A percentile compares a stretch with the other conserved stretches of the same genome.
Evolutionary conservation across 306 rosid species (phyloP).

Genomic region (Ceratonia siliqua): DNA sequence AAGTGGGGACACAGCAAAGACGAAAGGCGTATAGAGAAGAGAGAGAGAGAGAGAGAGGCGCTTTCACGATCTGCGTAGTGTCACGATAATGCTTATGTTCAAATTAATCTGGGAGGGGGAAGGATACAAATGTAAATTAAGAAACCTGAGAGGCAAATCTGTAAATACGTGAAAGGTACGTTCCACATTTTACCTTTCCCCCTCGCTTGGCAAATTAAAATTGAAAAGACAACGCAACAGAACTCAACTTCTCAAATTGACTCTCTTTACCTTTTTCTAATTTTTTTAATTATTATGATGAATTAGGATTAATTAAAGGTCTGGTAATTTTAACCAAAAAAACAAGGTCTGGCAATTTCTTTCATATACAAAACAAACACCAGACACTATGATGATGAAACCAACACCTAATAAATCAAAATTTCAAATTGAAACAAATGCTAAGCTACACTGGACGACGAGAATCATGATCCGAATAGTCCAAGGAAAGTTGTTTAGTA

Average conservation of each 20-base stretch:
- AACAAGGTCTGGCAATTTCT: no score
- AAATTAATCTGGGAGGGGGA: constrained; percentile 40
- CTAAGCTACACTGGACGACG: no score
- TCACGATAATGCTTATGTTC: constrained; percentile 43
- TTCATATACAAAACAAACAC: no score
- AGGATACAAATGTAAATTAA: constrained; percentile 20
- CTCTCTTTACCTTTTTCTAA: neutral
- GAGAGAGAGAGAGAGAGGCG: constrained; percentile 49
- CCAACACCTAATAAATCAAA: no score
- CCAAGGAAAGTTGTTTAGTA: no score
- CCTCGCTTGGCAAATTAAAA: constrained; percentile 28
- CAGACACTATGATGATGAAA: no score
- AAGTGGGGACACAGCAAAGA: constrained; percentile 10
- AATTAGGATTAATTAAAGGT: no score
- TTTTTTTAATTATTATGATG: no score
- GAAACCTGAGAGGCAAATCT: neutral
- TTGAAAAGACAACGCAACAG: constrained; percentile 41
- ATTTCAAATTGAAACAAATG: no score
- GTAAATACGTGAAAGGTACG: constrained; percentile 33
- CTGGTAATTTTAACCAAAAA: no score
- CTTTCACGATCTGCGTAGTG: constrained; percentile 59
- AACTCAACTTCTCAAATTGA: constrained; percentile 20
- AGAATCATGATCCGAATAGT: no score
- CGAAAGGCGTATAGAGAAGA: neutral
- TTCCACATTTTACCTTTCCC: constrained; percentile 17